A percentile compares a stretch with the other conserved stretches of the same genome.
Conservation (phyloP, 768 basidiomycete genomes). For the Kwoniella heveanensis region DNA sequence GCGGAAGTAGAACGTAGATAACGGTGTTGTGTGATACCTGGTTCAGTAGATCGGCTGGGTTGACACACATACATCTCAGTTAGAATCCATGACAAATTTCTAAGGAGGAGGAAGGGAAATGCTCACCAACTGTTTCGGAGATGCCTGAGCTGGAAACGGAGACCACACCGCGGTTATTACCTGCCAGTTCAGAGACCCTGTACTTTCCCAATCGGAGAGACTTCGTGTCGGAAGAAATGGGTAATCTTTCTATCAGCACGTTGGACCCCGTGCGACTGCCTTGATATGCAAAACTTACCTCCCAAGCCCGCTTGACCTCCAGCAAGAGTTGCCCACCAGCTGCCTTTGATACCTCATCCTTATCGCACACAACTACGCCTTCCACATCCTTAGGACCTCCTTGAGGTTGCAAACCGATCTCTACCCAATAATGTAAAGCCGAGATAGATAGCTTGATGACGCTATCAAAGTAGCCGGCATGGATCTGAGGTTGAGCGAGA, state of each 20-base stretch:
- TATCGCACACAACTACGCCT: slow-evolving; percentile 18
- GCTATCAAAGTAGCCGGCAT: slow-evolving; percentile 36
- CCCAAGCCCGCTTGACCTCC: slow-evolving; percentile 14
- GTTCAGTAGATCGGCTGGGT: slow-evolving; percentile 12
- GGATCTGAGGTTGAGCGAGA: slow-evolving; percentile 27
- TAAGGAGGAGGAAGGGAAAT: neutral
- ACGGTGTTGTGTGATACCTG: slow-evolving; percentile 9
- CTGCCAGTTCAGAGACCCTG: neutral
- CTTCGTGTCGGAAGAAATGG: neutral
- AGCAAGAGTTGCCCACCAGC: slow-evolving; percentile 3
- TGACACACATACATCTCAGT: neutral
- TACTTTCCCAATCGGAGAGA: slow-evolving; percentile 7
- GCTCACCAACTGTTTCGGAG: slow-evolving; percentile 22
- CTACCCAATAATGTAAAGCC: slow-evolving; percentile 37
- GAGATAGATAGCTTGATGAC: slow-evolving; percentile 34
- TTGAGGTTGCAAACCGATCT: slow-evolving; percentile 43
- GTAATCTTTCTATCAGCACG: neutral
- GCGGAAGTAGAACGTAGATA: slow-evolving; percentile 32
- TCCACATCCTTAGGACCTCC: slow-evolving; percentile 41
- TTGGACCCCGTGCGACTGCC: neutral
- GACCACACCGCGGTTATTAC: slow-evolving; percentile 10
- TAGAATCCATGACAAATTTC: no score
- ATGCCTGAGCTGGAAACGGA: neutral
- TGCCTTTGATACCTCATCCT: neutral
- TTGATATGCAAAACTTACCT: slow-evolving; percentile 9